Base-by-base conservation (phyloP, 2,329 filamentous ascomycete species). In the Fusarium armeniacum region DNA sequence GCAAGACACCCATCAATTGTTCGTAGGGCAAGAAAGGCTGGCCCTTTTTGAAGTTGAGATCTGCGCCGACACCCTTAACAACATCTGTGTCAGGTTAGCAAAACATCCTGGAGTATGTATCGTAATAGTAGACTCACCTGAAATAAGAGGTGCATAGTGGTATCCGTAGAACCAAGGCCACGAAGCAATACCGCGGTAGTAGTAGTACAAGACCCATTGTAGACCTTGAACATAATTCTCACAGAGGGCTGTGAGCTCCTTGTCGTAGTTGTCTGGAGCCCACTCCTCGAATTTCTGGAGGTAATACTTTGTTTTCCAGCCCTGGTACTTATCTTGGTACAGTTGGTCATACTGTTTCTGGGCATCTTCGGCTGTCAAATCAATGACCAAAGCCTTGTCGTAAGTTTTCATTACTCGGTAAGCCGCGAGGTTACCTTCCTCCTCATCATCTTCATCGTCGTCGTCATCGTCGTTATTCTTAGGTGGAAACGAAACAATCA, bases 121-220 rank as follows among this genome's bases (percentile, higher is more conserved):
- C 36, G 20, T 16, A 20, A 30, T 7, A 20, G 24, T 10, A 62
- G 40, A 50, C 79, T 76, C 81, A 91, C 90, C 90, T 70, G 93
- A 97, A 60, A 98, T 99, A 88, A 98, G 93, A 2, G 96, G 96
- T 12, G 97, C 92, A 80, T 99, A 99, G 81, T 99, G 97, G 80
- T 97, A 99, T 65, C 86, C 86, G 80, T 98, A 99, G 82, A 93
- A 99, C 96, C 96, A 99, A 16, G 96, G 94, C 96, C 96, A 99
- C 15, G 95, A 98, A 18, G 93, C 96, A 64, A 99, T 96, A 67
- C 96, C 96, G 56, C 91, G 91, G 82, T 99, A 99, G 81, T 99
- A 99, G 83, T 99, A 99, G 80, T 91, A 98, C 51, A 99, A 84
- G 44, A 99, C 96, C 97, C 96, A 99, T 79, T 99, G 96, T 65